These are phyloP conservation scores for Vigna reflexopilosa DNA, from an alignment of 306 rosid species.

Conservation along the genomic window DNA sequence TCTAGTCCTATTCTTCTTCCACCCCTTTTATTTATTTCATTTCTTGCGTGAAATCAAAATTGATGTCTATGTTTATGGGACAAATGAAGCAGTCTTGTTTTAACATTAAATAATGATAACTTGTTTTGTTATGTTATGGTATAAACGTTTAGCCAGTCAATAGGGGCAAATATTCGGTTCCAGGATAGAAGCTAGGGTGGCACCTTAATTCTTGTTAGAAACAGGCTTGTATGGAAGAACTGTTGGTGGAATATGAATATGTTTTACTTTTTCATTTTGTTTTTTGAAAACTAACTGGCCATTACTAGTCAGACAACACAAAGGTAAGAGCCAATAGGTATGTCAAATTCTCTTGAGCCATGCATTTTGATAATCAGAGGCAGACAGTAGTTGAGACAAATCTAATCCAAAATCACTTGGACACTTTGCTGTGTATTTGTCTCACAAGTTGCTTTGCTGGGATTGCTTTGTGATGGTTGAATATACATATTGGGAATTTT, in stretches of 20 bases:
- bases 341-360: slow-evolving; percentile 41
- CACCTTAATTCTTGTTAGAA: slow-evolving; percentile 34
- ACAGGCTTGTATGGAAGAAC: slow-evolving; percentile 28
- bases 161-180: slow-evolving; percentile 47
- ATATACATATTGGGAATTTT: slow-evolving; percentile 7
- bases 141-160: slow-evolving; percentile 28
- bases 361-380: slow-evolving; percentile 46
- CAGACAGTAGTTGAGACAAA: slow-evolving; percentile 68
- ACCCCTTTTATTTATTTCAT: neutral
- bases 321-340: slow-evolving; percentile 27
- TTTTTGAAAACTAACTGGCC: neutral
- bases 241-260: neutral
- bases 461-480: slow-evolving; percentile 34
- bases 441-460: slow-evolving; percentile 58
- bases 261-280: neutral
- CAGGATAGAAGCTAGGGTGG: slow-evolving; percentile 39
- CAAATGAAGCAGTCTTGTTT: slow-evolving; percentile 40
- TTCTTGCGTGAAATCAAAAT: slow-evolving; percentile 46
- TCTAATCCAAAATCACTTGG: slow-evolving; percentile 61
- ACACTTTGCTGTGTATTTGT: slow-evolving; percentile 49
- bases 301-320: slow-evolving; percentile 10
- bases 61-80: slow-evolving; percentile 46
- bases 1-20: neutral
- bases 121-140: slow-evolving; percentile 14
- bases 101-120: slow-evolving; percentile 27